Base-by-base conservation (phyloP, 2,329 filamentous ascomycete genomes). In the Blastomyces percursus region DNA sequence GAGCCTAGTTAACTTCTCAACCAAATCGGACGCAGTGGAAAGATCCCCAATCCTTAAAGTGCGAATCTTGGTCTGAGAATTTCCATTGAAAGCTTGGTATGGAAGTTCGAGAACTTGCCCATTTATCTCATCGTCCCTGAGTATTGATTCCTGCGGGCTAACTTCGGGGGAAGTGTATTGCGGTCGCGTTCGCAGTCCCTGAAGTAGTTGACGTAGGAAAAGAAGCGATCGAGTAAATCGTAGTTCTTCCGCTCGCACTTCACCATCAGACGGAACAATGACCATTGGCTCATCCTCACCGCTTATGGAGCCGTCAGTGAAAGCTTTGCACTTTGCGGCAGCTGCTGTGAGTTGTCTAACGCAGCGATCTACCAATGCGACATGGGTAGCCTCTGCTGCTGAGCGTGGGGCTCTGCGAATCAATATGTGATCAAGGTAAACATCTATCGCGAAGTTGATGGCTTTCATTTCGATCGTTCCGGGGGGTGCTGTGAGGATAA, bases 331-430 rank as follows among this genome's bases (percentile, higher is more conserved):
- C 54, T 75, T 79, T 21, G 76, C 73, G 12, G 88, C 88, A 64
- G 88, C 84, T 48, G 81, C 77, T 68, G 84, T 85, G 21, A 93
- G 77, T 69, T 91, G 87, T 40, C 80, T 75, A 55, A 95, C 79
- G 70, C 91, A 96, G 60, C 89, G 84, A 67, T 86, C 81, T 8
- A 92, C 87, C 27, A 96, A 78, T 3, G 81, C 81, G 62, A 90
- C 78, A 71, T 96, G 91, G 1, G 82, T 83, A 27, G 78, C 76
- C 66, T 84, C 79, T 16, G 82, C 75, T 11, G 80, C 78, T 16
- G 77, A 74, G 16, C 75, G 71, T 11, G 77, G 74, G 2, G 78
- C 73, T 30, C 73, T 75, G 19, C 73, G 72, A 46, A 78, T 76
- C 40, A 78, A 70, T 7, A 64, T 65, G 62, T 79, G 75, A 62